These are phyloP conservation scores for Trametes gibbosa DNA, from an alignment of 768 basidiomycete species.

Conservation along the genomic window DNA sequence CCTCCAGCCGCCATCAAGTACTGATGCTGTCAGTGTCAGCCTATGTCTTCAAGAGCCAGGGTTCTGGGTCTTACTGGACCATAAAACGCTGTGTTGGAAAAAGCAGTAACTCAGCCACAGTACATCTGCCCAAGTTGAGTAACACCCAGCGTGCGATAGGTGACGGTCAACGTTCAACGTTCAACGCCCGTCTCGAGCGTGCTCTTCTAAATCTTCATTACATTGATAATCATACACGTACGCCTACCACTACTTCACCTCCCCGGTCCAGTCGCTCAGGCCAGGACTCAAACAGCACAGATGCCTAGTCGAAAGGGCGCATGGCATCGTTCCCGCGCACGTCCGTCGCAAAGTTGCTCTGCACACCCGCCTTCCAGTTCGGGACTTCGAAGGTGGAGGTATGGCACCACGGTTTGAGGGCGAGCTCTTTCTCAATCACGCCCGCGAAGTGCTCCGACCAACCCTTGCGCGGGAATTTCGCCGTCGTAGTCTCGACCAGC, in stretches of 20 bases:
- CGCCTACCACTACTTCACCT: not conserved
- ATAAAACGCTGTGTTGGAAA: too few relatives aligned
- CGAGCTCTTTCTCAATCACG: slow-evolving; percentile 44
- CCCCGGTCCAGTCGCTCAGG: not conserved
- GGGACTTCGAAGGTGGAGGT: slow-evolving; percentile 46
- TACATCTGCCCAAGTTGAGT: too few relatives aligned
- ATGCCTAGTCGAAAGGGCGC: slow-evolving; percentile 37
- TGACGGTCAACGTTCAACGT: too few relatives aligned
- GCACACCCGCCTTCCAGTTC: slow-evolving; percentile 41
- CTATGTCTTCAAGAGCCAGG: too few relatives aligned
- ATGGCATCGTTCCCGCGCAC: slow-evolving; percentile 44
- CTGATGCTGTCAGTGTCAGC: too few relatives aligned
- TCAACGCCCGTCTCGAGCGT: too few relatives aligned
- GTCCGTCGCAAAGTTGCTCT: slow-evolving; percentile 47
- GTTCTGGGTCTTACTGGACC: too few relatives aligned
- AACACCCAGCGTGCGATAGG: too few relatives aligned
- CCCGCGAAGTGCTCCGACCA: slow-evolving; percentile 45
- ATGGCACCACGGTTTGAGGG: slow-evolving; percentile 50
- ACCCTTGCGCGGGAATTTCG: slow-evolving; percentile 41
- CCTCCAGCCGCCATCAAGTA: not conserved
- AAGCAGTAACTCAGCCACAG: too few relatives aligned
- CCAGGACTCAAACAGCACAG: too few relatives aligned
- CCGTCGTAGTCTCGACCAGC: slow-evolving; percentile 41
- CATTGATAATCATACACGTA: not conserved
- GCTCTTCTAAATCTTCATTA: too few relatives aligned